These are phyloP conservation scores for Saturnispora diversa DNA, from an alignment of 805 yeast species.

Conservation along the genomic window DNA sequence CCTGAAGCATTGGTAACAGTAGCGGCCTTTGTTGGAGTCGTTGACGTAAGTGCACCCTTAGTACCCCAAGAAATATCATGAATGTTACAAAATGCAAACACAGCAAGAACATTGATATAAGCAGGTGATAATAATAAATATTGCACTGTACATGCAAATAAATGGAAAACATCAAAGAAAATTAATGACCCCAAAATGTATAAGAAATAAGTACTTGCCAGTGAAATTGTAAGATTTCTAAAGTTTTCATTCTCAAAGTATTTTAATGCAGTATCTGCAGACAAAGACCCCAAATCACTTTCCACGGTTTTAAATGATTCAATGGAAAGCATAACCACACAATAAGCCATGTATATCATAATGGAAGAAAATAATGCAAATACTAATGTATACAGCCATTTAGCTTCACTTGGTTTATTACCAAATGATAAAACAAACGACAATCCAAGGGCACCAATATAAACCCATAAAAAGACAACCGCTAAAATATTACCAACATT, in stretches of 20 bases:
- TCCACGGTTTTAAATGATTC: slow-evolving; percentile 50
- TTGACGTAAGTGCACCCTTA: slow-evolving; percentile 62
- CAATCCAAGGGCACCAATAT: slow-evolving; percentile 64
- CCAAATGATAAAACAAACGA: slow-evolving; percentile 89
- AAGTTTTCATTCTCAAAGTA: slow-evolving; percentile 60
- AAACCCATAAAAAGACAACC: slow-evolving; percentile 78
- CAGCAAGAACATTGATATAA: slow-evolving; percentile 80
- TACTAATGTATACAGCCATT: slow-evolving; percentile 59
- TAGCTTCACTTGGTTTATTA: slow-evolving; percentile 86
- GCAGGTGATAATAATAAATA: slow-evolving; percentile 79
- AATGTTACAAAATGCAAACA: slow-evolving; percentile 89
- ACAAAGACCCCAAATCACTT: slow-evolving; percentile 28
- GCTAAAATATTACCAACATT: slow-evolving; percentile 67
- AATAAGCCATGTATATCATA: slow-evolving; percentile 72
- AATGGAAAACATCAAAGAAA: slow-evolving; percentile 84
- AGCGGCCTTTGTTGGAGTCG: slow-evolving; percentile 57
- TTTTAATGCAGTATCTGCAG: slow-evolving; percentile 30
- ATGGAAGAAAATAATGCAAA: slow-evolving; percentile 70
- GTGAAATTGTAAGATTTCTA: slow-evolving; percentile 75
- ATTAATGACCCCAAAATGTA: slow-evolving; percentile 69
- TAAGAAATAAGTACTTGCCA: slow-evolving; percentile 72
- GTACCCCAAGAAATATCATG: slow-evolving; percentile 98
- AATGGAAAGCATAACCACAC: slow-evolving; percentile 64
- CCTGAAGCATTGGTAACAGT: slow-evolving; percentile 8
- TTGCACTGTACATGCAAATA: slow-evolving; percentile 78